A percentile compares a stretch with the other conserved stretches of the same genome.
These are phyloP conservation scores for Azolla pinnata DNA, from an alignment of 75 land plant species.

Conservation along the genomic window DNA sequence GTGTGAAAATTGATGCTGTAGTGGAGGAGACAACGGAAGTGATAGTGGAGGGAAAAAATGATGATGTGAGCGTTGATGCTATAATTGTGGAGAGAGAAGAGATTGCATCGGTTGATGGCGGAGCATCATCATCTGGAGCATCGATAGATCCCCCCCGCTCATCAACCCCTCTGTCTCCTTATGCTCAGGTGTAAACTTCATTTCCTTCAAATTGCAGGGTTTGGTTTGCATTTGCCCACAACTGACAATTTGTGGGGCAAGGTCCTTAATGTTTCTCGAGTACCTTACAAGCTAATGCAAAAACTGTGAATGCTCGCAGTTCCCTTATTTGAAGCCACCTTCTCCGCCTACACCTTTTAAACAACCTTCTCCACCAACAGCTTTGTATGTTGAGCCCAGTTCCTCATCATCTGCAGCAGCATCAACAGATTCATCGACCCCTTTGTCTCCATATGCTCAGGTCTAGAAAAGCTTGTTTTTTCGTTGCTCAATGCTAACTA, in stretches of 20 bases:
- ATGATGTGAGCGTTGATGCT: too few relatives aligned
- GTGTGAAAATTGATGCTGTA: neutral
- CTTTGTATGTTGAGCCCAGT: too few relatives aligned
- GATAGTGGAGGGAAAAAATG: neutral
- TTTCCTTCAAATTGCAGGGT: neutral
- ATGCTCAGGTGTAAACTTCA: constrained; percentile 22
- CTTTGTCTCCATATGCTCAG: constrained; percentile 36
- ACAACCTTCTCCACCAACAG: too few relatives aligned
- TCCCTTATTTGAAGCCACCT: constrained; percentile 47
- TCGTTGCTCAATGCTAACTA: neutral
- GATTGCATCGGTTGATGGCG: too few relatives aligned
- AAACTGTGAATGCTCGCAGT: too few relatives aligned
- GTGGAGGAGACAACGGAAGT: neutral
- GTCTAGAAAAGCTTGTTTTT: constrained; percentile 12
- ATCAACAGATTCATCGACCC: constrained; percentile 9
- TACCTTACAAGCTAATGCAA: too few relatives aligned
- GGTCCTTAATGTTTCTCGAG: too few relatives aligned
- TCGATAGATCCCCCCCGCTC: constrained; percentile 10
- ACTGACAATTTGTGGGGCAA: too few relatives aligned
- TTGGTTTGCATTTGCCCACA: too few relatives aligned
- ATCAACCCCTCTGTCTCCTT: constrained; percentile 30
- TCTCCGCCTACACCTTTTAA: constrained; percentile 35
- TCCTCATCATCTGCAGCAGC: constrained; percentile 8
- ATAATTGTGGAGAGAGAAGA: too few relatives aligned
- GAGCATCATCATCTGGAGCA: constrained; percentile 7